Percentiles rank a stretch among this genome's conserved stretches.
Evolutionary conservation across 768 basidiomycete species (phyloP).

Genomic region (Boletus fagicola): DNA sequence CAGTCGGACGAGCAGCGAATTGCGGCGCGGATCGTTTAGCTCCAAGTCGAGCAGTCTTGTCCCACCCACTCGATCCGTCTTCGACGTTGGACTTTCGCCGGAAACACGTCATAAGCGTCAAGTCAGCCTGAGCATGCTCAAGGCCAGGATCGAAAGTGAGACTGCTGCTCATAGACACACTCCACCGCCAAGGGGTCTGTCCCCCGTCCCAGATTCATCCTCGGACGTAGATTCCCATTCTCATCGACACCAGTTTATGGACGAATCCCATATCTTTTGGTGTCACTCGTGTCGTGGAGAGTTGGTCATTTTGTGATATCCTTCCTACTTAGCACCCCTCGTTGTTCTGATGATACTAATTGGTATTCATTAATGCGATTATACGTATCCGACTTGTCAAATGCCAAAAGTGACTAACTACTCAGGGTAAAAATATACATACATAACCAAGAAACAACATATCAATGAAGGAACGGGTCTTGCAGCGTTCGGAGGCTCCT

Average conservation of each 20-base stretch:
- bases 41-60: slow-evolving; percentile 32
- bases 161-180: slow-evolving; percentile 44
- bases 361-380: slow-evolving; percentile 21
- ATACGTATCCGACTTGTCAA: slow-evolving; percentile 12
- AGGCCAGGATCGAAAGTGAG: slow-evolving; percentile 87
- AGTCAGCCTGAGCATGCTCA: slow-evolving; percentile 85
- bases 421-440: not conserved
- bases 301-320: slow-evolving; percentile 60
- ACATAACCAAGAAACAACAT: slow-evolving; percentile 6
- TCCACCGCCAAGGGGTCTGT: slow-evolving; percentile 55
- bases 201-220: slow-evolving; percentile 43
- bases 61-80: slow-evolving; percentile 51
- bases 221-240: slow-evolving; percentile 20
- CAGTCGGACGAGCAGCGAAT: slow-evolving; percentile 41
- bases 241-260: slow-evolving; percentile 70
- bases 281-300: slow-evolving; percentile 81
- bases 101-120: slow-evolving; percentile 80
- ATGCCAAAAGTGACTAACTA: slow-evolving; percentile 6
- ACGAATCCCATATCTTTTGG: slow-evolving; percentile 90
- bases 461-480: slow-evolving; percentile 15
- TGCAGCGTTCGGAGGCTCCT: slow-evolving; percentile 28
- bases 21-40: slow-evolving; percentile 37
- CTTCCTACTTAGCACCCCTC: not conserved
- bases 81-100: slow-evolving; percentile 68
- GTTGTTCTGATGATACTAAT: slow-evolving; percentile 9